Base-by-base conservation (phyloP, 2,329 filamentous ascomycete species). In the Pyricularia grisea region DNA sequence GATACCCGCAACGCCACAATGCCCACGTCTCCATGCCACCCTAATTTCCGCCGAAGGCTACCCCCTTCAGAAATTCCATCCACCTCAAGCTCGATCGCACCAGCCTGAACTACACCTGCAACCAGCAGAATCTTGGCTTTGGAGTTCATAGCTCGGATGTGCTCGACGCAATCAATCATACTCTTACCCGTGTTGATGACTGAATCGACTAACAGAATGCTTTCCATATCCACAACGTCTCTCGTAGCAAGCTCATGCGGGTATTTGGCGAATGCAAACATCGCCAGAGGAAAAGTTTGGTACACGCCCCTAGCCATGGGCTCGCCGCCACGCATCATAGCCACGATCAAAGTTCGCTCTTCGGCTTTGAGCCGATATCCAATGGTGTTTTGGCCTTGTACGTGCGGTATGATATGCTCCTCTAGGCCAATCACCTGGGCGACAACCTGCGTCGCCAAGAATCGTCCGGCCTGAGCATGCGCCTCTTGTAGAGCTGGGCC, bases 391-490 rank as follows among this genome's bases (percentile, higher is more conserved):
- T 42, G 36, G 36, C 36, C 36, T 70, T 86, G 83, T 0, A 89
- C 86, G 70, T 89, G 85, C 0, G 71, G 69, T 17, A 88, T 86
- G 0, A 69, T 2, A 71, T 79, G 81, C 11, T 79, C 71, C 69
- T 89, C 84, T 0, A 86, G 14, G 0, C 86, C 85, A 17, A 90
- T 70, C 0, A 83, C 14, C 2, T 80, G 71, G 0, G 80, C 68
- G 1, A 90, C 42, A 68, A 80, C 82, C 36, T 85, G 78, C 0
- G 71, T 80, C 0, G 86, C 85, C 3, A 90, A 78, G 72, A 87
- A 89, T 70, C 75, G 76, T 11, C 87, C 88, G 0, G 82, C 78
- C 0, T 74, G 75, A 1, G 71, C 73, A 74, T 90, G 87, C 0
- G 81, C 82, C 70, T 82, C 75, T 55, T 84, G 78, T 0, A 90